phyloP scores from a whole-genome alignment of 2,329 filamentous ascomycete species.

The Calonectria henricotiae region DNA sequence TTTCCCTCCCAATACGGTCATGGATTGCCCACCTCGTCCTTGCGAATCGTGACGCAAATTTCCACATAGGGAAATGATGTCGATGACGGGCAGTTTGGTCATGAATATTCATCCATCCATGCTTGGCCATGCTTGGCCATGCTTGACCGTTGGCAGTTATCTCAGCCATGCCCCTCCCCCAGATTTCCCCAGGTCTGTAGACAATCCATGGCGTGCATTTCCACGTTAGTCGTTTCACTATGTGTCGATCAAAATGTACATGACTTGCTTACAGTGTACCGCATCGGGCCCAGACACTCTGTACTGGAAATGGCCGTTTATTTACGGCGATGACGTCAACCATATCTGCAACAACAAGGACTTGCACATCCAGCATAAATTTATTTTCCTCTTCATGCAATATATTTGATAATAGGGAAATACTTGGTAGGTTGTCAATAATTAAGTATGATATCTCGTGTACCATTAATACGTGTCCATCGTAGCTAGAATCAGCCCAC shows the following conservation, averaged over 20 bases:
- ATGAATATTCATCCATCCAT: neutral
- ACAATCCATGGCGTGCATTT: neutral
- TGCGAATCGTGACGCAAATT: constrained; percentile 6
- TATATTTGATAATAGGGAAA: neutral
- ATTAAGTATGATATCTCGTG: constrained; percentile 3
- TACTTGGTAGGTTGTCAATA: neutral
- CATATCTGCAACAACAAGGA: neutral
- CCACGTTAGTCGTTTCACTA: neutral
- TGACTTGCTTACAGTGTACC: constrained; percentile 1
- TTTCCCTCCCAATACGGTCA: neutral
- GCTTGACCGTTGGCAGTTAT: neutral
- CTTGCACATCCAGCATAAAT: neutral
- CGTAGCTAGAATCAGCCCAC: constrained; percentile 16
- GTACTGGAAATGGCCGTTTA: neutral
- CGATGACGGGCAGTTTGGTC: constrained; percentile 6
- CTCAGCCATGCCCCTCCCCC: neutral
- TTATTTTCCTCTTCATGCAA: constrained; percentile 1
- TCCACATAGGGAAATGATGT: neutral
- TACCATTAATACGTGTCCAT: constrained; percentile 24
- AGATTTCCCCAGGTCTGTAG: constrained; percentile 4
- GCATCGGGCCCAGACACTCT: neutral
- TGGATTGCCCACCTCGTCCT: neutral
- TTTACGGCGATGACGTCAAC: constrained; percentile 20
- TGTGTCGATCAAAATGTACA: constrained; percentile 10
- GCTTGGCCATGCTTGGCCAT: too few species aligned